A percentile compares a stretch with the other conserved stretches of the same genome.
These are phyloP conservation scores for Dothiorella sarmentorum DNA, from an alignment of 2,329 filamentous ascomycete species.

Conservation along the genomic window DNA sequence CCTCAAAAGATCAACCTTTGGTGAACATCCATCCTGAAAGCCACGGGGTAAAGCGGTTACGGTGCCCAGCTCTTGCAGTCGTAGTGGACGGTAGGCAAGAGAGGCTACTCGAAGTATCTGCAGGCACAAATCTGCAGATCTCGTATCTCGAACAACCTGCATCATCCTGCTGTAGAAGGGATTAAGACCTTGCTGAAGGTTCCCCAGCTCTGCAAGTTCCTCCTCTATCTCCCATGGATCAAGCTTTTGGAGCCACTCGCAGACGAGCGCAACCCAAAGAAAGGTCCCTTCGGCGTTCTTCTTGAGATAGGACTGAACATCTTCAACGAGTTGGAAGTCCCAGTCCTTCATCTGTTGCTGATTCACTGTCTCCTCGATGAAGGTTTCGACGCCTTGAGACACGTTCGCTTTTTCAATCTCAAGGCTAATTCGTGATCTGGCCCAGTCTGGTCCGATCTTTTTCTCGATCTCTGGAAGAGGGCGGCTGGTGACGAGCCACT, in stretches of 20 bases:
- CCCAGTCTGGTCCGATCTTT: conserved; percentile 27
- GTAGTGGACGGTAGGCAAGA: background rate
- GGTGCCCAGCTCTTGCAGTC: background rate
- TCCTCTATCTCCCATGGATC: conserved; percentile 22
- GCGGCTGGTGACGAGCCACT: background rate
- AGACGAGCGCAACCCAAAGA: conserved; percentile 46
- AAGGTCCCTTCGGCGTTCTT: conserved; percentile 41
- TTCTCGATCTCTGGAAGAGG: background rate
- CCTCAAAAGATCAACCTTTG: background rate
- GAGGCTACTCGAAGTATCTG: background rate
- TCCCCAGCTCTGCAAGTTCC: background rate
- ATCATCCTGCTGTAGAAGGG: conserved; percentile 42
- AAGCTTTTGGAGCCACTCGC: conserved; percentile 27
- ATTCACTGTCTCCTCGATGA: conserved; percentile 37
- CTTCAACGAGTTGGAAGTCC: background rate
- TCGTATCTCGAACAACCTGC: conserved; percentile 25
- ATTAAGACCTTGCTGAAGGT: conserved; percentile 29
- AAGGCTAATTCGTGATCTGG: conserved; percentile 26
- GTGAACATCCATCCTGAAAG: background rate
- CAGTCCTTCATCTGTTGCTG: conserved; percentile 28
- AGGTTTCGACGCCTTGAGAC: conserved; percentile 35
- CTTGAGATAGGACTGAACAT: conserved; percentile 22
- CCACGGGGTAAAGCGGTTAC: background rate
- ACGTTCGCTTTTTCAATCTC: conserved; percentile 37
- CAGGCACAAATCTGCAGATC: background rate